Evolutionary conservation across 441 rosid species (phyloP).

Genomic region (Eugenia klotzschiana): DNA sequence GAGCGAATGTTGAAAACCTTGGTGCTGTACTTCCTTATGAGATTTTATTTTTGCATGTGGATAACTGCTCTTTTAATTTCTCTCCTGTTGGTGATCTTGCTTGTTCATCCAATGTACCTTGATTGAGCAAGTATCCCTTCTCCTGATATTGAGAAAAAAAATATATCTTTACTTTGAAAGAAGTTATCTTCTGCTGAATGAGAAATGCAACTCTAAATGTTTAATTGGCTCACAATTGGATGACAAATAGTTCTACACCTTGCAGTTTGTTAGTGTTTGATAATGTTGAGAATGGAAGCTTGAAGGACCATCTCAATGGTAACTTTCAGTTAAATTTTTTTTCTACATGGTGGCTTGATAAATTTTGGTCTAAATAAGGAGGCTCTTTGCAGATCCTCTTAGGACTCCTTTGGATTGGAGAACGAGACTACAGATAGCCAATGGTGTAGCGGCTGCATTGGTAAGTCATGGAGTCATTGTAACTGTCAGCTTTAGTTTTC

Average conservation of each 20-base stretch:
- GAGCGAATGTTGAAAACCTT: not conserved
- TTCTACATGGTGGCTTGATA: not conserved
- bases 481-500: not conserved
- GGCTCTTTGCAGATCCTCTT: slow-evolving; percentile 59
- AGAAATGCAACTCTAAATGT: not conserved
- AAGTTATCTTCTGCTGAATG: not conserved
- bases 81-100: not conserved
- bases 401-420: slow-evolving; percentile 85
- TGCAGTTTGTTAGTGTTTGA: slow-evolving; percentile 69
- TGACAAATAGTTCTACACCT: not conserved
- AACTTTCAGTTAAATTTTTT: slow-evolving; percentile 2
- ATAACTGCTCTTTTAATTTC: not conserved
- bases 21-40: not conserved
- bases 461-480: slow-evolving; percentile 27
- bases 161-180: not conserved
- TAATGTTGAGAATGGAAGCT: slow-evolving; percentile 69
- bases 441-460: slow-evolving; percentile 81
- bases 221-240: not conserved
- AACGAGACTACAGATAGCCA: slow-evolving; percentile 59
- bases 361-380: not conserved
- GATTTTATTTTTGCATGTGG: not conserved
- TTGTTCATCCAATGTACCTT: not conserved
- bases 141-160: not conserved
- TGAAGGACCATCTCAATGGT: slow-evolving; percentile 83
- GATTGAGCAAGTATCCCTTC: not conserved